Base-by-base conservation (phyloP, 768 basidiomycete species). In the Phaeolepiota aurea region DNA sequence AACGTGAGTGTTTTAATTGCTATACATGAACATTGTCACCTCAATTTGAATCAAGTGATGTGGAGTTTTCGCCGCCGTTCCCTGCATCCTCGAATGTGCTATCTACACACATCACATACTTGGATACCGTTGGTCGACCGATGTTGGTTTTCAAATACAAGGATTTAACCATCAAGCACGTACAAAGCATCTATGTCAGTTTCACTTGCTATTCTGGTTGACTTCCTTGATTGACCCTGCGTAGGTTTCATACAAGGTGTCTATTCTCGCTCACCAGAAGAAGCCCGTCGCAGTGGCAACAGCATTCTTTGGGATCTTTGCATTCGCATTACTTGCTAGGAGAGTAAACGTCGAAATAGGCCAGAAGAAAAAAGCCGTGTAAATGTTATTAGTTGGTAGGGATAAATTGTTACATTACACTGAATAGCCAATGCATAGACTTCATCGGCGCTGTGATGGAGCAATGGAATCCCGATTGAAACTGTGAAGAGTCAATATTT, bases 81-180 rank as follows among this genome's bases (percentile, higher is more conserved):
- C 69, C 82, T 4, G 74, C 89, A 10, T 59, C 79, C 40, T 65
- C 72, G 10, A 80, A 75, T 53, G 61, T 55, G 38, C 61, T 76
- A 38, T 76, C 74, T n/a, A 85, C 69, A 13, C 85, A 90, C 50
- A 74, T 72, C 45, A 88, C 88, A 3, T 98, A 94, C 63, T 79
- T 99, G 20, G 96, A 99, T 59, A 89, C 92, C 25, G 72, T 69
- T 31, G 96, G 96, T 20, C 82, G 93, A 19, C 92, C 92, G 5
- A 71, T 73, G 4, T 63, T 97, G 43, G 76, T 74, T 3, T 69
- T 98, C 49, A 59, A 68, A 41, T 94, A 91, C 64, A 64, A 74
- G 40, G 63, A 82, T 42, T 65, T 90, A 45, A 91, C 89, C 0
- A 76, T 86, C 54, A 80, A 73, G 48, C 93, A 98, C 56, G 73